Evolutionary conservation across 148 eudicot genomes (phyloP).

Genomic region (Persicaria tinctoria): DNA sequence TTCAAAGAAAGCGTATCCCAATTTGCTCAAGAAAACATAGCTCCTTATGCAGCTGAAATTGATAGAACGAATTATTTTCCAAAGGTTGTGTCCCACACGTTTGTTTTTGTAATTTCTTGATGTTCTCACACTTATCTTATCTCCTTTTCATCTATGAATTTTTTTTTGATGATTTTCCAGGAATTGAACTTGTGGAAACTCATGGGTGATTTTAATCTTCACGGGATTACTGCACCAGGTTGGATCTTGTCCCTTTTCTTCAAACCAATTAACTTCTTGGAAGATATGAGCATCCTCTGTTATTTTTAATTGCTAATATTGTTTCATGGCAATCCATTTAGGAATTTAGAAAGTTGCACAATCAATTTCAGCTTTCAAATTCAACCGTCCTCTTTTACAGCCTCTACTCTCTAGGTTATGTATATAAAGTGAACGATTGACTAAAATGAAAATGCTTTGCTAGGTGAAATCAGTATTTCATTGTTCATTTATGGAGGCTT

Average conservation of each 20-base stretch:
- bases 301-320: not conserved
- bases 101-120: slow-evolving; percentile 11
- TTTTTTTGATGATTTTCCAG: slow-evolving; percentile 28
- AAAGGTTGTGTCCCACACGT: slow-evolving; percentile 36
- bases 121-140: not conserved
- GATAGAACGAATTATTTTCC: slow-evolving; percentile 82
- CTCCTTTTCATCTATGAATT: not conserved
- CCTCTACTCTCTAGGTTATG: not conserved
- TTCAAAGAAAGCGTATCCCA: slow-evolving; percentile 93
- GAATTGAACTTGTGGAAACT: slow-evolving; percentile 90
- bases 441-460: not conserved
- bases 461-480: not conserved
- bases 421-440: not conserved
- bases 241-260: not conserved
- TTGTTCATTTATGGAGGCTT: not conserved
- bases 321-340: not conserved
- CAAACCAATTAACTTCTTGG: not conserved
- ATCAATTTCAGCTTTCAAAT: not conserved
- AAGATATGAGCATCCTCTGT: not conserved
- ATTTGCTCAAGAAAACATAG: slow-evolving; percentile 91
- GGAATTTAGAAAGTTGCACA: not conserved
- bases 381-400: not conserved
- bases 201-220: slow-evolving; percentile 97
- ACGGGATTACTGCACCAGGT: slow-evolving; percentile 98
- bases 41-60: slow-evolving; percentile 80